Conservation (phyloP, 306 rosid genomes). For the Cajanus cajan region DNA sequence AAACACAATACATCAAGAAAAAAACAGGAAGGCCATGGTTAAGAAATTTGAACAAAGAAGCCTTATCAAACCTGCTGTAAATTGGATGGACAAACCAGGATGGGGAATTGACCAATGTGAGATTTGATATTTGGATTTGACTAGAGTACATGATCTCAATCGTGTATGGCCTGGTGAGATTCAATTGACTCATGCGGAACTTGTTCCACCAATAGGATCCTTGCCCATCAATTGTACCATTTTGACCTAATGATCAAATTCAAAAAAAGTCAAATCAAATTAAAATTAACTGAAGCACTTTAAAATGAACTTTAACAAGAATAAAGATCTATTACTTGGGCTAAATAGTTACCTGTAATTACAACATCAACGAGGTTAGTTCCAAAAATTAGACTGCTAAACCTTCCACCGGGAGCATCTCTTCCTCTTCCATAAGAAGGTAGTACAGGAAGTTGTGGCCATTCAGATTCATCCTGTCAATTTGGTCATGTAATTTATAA, state of each 20-base stretch:
- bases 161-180: constrained; percentile 56
- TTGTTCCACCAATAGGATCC: constrained; percentile 76
- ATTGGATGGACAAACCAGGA: constrained; percentile 73
- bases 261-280: background rate
- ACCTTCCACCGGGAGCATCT: constrained; percentile 58
- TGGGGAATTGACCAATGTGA: constrained; percentile 72
- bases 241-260: constrained; percentile 49
- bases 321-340: background rate
- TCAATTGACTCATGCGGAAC: constrained; percentile 27
- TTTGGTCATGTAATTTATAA: background rate
- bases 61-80: constrained; percentile 52
- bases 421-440: constrained; percentile 80
- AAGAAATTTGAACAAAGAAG: background rate
- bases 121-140: constrained; percentile 60
- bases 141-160: constrained; percentile 65
- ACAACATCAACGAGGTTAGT: constrained; percentile 72
- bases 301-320: background rate
- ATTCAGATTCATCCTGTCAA: constrained; percentile 61
- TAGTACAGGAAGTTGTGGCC: constrained; percentile 47
- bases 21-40: background rate
- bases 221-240: constrained; percentile 93
- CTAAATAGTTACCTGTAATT: constrained; percentile 55
- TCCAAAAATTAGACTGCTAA: constrained; percentile 63
- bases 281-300: background rate
- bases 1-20: background rate